Conservation (phyloP, 169 alveolate genomes). For the Plasmodium falciparum region DNA sequence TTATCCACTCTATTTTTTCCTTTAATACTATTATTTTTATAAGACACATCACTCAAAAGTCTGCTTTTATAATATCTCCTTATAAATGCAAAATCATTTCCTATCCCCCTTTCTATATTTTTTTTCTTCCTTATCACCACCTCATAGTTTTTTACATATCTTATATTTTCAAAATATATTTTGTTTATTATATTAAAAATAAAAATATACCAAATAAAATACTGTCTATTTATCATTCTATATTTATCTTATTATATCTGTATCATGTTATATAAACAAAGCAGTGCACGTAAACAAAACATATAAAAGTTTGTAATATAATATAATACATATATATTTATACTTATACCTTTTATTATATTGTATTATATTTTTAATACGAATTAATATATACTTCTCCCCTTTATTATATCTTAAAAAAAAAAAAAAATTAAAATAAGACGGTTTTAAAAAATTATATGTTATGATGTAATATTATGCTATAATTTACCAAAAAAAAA, state of each 20-base stretch:
- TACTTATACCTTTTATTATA: not conserved
- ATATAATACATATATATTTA: not conserved
- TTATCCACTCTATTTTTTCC: not conserved
- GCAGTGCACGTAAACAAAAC: too few relatives aligned
- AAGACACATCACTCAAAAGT: not conserved
- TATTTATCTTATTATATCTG: not conserved
- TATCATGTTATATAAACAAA: too few relatives aligned
- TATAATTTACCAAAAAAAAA: too few relatives aligned
- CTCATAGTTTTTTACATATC: not conserved
- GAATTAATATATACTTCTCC: too few relatives aligned
- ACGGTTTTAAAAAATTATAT: too few relatives aligned
- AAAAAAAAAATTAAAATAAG: too few relatives aligned
- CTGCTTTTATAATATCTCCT: not conserved
- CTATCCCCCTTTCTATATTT: not conserved
- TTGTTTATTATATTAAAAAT: not conserved
- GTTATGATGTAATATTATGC: too few relatives aligned
- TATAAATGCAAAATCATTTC: not conserved
- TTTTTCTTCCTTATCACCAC: not conserved
- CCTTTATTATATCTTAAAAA: too few relatives aligned
- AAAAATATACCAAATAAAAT: not conserved
- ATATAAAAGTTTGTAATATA: not conserved
- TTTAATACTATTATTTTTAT: not conserved
- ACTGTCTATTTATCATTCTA: slow-evolving; percentile 6
- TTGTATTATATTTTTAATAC: not conserved
- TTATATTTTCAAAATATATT: not conserved